These are phyloP conservation scores for Globisporangium ultimum DNA, from an alignment of 352 stramenopile genomes.

Conservation along the genomic window DNA sequence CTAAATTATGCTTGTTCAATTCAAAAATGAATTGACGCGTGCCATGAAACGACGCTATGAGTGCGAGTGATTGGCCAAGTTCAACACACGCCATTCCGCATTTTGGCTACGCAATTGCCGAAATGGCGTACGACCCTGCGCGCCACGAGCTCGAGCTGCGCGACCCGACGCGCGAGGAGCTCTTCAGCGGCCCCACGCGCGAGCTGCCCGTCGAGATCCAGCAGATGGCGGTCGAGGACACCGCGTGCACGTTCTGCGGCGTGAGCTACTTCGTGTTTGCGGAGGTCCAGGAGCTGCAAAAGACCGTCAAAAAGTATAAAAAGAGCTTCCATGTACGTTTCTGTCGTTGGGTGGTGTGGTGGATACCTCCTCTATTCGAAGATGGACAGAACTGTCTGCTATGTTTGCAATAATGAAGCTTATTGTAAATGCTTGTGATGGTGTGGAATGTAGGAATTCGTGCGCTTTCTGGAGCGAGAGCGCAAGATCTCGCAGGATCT, in stretches of 20 bases:
- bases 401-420: not conserved
- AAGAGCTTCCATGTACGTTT: constrained; percentile 52
- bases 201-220: constrained; percentile 67
- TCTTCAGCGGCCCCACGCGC: constrained; percentile 57
- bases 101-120: not conserved
- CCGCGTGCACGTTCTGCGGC: constrained; percentile 79
- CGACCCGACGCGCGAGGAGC: constrained; percentile 68
- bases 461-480: constrained; percentile 66
- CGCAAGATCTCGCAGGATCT: constrained; percentile 37
- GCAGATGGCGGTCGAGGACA: constrained; percentile 61
- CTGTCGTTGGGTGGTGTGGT: too few species aligned
- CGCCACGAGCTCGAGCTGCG: constrained; percentile 31
- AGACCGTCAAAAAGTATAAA: constrained; percentile 68
- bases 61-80: not conserved
- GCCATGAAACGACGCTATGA: not conserved
- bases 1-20: too few species aligned
- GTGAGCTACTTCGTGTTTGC: constrained; percentile 87
- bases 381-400: not conserved
- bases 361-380: not conserved
- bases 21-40: too few species aligned
- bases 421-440: too few species aligned
- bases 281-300: constrained; percentile 75
- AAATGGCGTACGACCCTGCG: constrained; percentile 11
- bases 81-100: not conserved
- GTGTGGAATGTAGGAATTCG: constrained; percentile 34